Evolutionary conservation across 768 basidiomycete genomes (phyloP).

Genomic region (Mycena pura): DNA sequence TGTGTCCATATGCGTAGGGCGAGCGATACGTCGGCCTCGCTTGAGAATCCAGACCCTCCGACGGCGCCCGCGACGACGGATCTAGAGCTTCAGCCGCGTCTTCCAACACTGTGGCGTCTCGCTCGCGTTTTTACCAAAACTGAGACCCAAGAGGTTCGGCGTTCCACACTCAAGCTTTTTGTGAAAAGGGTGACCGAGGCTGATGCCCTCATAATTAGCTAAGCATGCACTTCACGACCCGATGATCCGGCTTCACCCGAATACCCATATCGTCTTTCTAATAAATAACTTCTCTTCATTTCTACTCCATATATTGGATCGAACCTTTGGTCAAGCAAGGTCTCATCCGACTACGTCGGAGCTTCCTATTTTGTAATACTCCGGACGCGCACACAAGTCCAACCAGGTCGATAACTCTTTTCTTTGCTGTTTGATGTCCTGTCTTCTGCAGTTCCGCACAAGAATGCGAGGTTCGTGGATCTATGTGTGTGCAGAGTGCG

Average conservation of each 20-base stretch:
- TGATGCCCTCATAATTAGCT: too few relatives aligned
- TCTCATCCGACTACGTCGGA: too few relatives aligned
- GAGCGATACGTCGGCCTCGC: constrained; percentile 2
- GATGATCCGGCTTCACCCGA: too few relatives aligned
- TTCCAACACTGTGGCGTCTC: not conserved
- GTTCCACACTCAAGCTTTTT: constrained; percentile 80
- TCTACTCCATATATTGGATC: too few relatives aligned
- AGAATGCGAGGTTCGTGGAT: constrained; percentile 51
- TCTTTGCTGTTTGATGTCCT: constrained; percentile 43
- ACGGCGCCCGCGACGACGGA: constrained; percentile 3
- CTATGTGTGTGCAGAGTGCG: not conserved
- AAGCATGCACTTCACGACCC: too few relatives aligned
- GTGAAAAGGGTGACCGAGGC: too few relatives aligned
- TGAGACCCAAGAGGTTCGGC: constrained; percentile 80
- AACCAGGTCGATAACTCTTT: constrained; percentile 33
- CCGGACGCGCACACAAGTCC: too few relatives aligned
- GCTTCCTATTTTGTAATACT: too few relatives aligned
- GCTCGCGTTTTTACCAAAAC: constrained; percentile 52
- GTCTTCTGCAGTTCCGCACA: constrained; percentile 56
- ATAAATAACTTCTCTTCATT: too few relatives aligned
- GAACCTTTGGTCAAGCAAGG: too few relatives aligned
- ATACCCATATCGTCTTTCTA: too few relatives aligned
- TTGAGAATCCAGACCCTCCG: constrained; percentile 9
- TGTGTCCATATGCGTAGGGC: constrained; percentile 61
- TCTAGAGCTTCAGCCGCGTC: not conserved